Evolutionary conservation across 2,329 filamentous ascomycete genomes (phyloP), one percentile per base, ranked within the genome.

Genomic region (Zymoseptoria pseudotritici): DNA sequence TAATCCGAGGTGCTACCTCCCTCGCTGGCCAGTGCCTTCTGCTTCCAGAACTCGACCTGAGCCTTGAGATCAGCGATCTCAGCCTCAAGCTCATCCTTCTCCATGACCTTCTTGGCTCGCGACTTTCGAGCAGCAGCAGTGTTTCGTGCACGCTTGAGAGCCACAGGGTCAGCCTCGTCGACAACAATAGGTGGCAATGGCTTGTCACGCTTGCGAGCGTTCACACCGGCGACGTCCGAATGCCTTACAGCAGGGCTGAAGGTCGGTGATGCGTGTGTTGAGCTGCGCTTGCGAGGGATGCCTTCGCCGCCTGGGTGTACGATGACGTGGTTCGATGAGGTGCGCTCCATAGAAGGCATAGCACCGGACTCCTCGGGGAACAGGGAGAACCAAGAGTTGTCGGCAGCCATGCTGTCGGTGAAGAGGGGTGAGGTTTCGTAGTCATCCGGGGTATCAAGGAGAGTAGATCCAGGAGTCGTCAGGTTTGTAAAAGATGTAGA

Each of bases 41-140:
- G 63, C 65, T 70, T 68, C 67, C 67, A 69, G 62, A 63, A 64
- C 56, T 69, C 71, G 56, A 76, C 71, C 66, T 76, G 72, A 50
- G 66, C 73, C 69, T 78, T 74, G 67, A 77, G 76, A 64, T 76
- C 76, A 63, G 75, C 73, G 69, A 96, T 91, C 69, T 84, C 81
- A 49, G 82, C 82, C 78, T 95, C 89, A 53, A 96, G 80, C 60
- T 86, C 84, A 58, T 89, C 86, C 62, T 93, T 81, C 67, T 87
- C 84, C 72, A 88, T 82, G 59, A 90, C 86, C 79, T 96, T 96
- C 66, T 91, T 87, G 71, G 91, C 87, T 56, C 93, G 87, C 61
- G 91, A 96, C 78, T 96, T 96, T 66, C 93, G 91, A 69, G 93
- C 93, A 19, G 93, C 93, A 74, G 95, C 83, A 8, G 91, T 96